Evolutionary conservation across 352 stramenopile genomes (phyloP), one percentile per base, ranked within the genome.

Genomic region (Plasmopara halstedii): DNA sequence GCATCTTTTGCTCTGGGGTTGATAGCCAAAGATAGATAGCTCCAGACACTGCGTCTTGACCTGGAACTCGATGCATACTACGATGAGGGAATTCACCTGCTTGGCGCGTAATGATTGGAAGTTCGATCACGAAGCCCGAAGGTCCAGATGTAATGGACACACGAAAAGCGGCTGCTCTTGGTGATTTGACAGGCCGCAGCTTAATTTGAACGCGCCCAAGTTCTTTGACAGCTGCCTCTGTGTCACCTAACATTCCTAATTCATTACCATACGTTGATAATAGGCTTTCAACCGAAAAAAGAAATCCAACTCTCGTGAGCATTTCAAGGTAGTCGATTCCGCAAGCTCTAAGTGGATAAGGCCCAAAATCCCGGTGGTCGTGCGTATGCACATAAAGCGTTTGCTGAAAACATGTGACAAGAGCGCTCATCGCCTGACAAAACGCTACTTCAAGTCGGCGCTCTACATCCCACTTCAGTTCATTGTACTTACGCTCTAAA

Each of bases 251-350:
- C 79, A 93, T 93, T 3, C 82, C 82, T 11, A 82, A 59, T 43
- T 93, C 82, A 25, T 89, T 87, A 22, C 78, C 80, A 49, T 90
- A 88, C 11, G 82, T 93, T 1, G 79, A 91, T n/a, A 93, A 38
- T 15, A 93, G 51, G 32, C 76, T 89, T 53, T 93, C 82, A 8
- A 91, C 77, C 2, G 73, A 88, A 37, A 93, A 89, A 2, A 93
- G 56, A 34, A 91, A 93, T 1, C 82, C 82, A 27, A 87, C 50
- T 40, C 58, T 59, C 9, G 62, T 78, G 14, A 77, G 58, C 67
- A 84, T 78, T 57, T 88, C 79, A 32, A 90, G 39, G 25, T 90
- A 90, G 37, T 73, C 60, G n/a, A 88, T 50, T 2, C 69, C 69
- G 9, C 52, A 52, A 7, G 64, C 46, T 32, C 68, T 63, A 13